Conservation (phyloP, 2,329 filamentous ascomycete species). For the Cercospora brassicicola region DNA sequence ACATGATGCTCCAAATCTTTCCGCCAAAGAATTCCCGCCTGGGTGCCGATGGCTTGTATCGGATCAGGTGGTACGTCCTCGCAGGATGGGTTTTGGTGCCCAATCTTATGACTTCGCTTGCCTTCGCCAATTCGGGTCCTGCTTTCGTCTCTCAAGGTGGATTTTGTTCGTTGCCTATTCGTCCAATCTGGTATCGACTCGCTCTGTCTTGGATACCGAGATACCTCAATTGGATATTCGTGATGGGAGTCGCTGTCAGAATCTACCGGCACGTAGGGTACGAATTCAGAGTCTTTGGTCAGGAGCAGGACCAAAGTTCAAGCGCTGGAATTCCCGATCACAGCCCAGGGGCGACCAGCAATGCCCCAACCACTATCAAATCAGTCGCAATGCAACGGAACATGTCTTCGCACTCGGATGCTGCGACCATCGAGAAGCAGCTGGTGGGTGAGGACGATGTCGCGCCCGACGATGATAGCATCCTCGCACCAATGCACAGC, state of each 20-base stretch:
- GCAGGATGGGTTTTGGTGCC: conserved; percentile 59
- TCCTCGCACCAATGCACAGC: background rate
- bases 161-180: conserved; percentile 68
- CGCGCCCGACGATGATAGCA: conserved; percentile 30
- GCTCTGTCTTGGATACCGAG: conserved; percentile 72
- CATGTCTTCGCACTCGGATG: conserved; percentile 20
- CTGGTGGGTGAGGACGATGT: conserved; percentile 19
- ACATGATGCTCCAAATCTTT: conserved; percentile 72
- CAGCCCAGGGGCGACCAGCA: conserved; percentile 4
- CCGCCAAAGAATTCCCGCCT: conserved; percentile 47
- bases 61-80: conserved; percentile 63
- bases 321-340: conserved; percentile 18
- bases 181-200: conserved; percentile 67
- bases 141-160: conserved; percentile 65
- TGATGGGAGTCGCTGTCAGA: conserved; percentile 64
- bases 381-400: conserved; percentile 14
- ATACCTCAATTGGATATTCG: conserved; percentile 65
- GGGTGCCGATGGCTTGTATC: conserved; percentile 66
- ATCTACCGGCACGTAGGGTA: conserved; percentile 68
- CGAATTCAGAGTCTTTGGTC: conserved; percentile 45
- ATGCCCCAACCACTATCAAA: conserved; percentile 3
- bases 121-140: conserved; percentile 58
- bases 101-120: conserved; percentile 59
- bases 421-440: conserved; percentile 24
- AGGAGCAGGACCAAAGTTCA: conserved; percentile 32